These are phyloP conservation scores for Fusarium succisae DNA, from an alignment of 2,329 filamentous ascomycete species.

Conservation along the genomic window DNA sequence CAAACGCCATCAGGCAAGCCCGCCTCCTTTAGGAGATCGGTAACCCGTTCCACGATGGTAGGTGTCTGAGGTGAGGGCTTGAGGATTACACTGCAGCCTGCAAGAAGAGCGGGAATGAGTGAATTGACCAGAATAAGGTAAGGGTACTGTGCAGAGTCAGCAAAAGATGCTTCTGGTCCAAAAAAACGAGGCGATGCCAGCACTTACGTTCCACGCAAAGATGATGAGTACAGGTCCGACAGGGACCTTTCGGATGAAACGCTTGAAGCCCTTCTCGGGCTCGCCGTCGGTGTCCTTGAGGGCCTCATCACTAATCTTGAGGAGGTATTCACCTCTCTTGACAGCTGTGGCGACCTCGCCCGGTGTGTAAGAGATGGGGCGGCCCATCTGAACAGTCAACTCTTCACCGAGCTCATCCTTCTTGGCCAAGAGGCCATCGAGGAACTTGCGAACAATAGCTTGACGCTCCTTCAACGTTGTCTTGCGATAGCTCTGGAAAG, in stretches of 20 bases:
- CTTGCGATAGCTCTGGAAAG: slow-evolving; percentile 80
- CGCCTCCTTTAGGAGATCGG: slow-evolving; percentile 79
- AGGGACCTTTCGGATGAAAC: slow-evolving; percentile 88
- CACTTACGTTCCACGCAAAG: slow-evolving; percentile 93
- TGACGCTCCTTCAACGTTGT: slow-evolving; percentile 80
- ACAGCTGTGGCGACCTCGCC: slow-evolving; percentile 88
- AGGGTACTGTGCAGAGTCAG: slow-evolving; percentile 72
- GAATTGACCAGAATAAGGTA: slow-evolving; percentile 95
- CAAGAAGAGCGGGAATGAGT: slow-evolving; percentile 87
- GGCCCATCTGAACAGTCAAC: slow-evolving; percentile 93
- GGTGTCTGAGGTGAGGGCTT: slow-evolving; percentile 97
- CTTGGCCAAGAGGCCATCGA: slow-evolving; percentile 74
- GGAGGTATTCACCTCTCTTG: slow-evolving; percentile 84
- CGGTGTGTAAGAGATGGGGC: slow-evolving; percentile 86
- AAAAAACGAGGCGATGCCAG: neutral
- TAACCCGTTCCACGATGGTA: slow-evolving; percentile 86
- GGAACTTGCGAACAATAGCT: slow-evolving; percentile 80
- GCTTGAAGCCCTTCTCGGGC: slow-evolving; percentile 85
- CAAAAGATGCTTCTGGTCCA: neutral
- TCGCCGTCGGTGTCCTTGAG: slow-evolving; percentile 85
- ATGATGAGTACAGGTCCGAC: slow-evolving; percentile 88
- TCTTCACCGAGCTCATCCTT: slow-evolving; percentile 85
- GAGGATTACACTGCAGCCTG: slow-evolving; percentile 90
- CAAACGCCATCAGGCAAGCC: slow-evolving; percentile 86
- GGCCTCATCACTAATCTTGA: slow-evolving; percentile 82